These are phyloP conservation scores for Physaria fendleri DNA, from an alignment of 345 rosid species.

Conservation along the genomic window DNA sequence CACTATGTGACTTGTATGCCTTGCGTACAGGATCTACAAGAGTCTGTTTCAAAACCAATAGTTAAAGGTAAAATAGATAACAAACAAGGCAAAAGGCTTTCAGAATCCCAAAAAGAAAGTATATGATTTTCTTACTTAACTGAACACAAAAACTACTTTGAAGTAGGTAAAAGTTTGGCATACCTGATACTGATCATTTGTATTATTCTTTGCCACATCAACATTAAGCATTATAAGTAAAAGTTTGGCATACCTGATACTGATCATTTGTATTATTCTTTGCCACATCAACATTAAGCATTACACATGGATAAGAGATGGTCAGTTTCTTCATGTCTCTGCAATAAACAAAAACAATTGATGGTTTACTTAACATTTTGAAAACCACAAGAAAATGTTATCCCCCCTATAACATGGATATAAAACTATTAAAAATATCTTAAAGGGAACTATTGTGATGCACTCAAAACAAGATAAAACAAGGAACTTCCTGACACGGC, in stretches of 20 bases:
- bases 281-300: slow-evolving; percentile 95
- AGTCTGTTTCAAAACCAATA: slow-evolving; percentile 46
- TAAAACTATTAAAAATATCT: not conserved
- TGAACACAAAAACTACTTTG: slow-evolving; percentile 1
- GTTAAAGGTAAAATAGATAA: slow-evolving; percentile 7
- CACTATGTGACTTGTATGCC: slow-evolving; percentile 71
- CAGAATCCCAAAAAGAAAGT: slow-evolving; percentile 1
- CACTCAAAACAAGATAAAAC: not conserved
- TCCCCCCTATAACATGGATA: not conserved
- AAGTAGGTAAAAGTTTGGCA: slow-evolving; percentile 2
- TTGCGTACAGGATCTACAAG: slow-evolving; percentile 71
- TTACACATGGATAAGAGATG: slow-evolving; percentile 94
- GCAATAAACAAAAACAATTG: slow-evolving; percentile 23
- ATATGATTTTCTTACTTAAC: not conserved
- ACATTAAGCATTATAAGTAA: slow-evolving; percentile 75
- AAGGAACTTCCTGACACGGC: not conserved
- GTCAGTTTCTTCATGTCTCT: slow-evolving; percentile 84
- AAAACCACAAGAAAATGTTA: slow-evolving; percentile 13
- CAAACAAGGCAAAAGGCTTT: slow-evolving; percentile 10
- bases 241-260: slow-evolving; percentile 60
- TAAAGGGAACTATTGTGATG: not conserved
- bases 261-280: slow-evolving; percentile 92
- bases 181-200: slow-evolving; percentile 97
- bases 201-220: slow-evolving; percentile 86
- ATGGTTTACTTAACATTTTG: slow-evolving; percentile 13